Percentiles rank a stretch among this genome's conserved stretches.
Evolutionary conservation across 768 basidiomycete genomes (phyloP).

Genomic region (Boletus sensibilis): DNA sequence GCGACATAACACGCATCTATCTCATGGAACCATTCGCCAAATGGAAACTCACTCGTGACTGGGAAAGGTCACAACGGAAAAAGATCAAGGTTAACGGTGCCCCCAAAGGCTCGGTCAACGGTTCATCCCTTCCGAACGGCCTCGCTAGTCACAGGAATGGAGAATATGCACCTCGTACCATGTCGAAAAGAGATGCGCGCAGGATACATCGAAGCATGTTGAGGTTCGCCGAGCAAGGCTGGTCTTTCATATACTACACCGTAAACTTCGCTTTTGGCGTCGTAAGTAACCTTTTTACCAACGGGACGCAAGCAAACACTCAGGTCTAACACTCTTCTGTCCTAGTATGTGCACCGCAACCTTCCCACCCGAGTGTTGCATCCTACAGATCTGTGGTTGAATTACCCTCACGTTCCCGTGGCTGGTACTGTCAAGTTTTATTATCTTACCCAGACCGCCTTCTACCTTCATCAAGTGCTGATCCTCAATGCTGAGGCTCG

Average conservation of each 20-base stretch:
- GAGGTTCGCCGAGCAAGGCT: constrained; percentile 95
- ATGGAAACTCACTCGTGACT: constrained; percentile 66
- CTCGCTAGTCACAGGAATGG: constrained; percentile 28
- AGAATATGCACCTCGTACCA: constrained; percentile 15
- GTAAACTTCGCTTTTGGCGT: constrained; percentile 75
- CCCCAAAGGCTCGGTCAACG: constrained; percentile 27
- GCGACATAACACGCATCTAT: constrained; percentile 73
- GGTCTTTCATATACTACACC: constrained; percentile 80
- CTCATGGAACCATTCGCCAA: constrained; percentile 80
- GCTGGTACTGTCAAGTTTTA: constrained; percentile 86
- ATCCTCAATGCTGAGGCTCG: constrained; percentile 91
- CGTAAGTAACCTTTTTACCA: constrained; percentile 52
- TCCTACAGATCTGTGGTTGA: constrained; percentile 67
- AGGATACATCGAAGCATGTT: constrained; percentile 69
- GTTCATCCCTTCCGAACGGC: constrained; percentile 30
- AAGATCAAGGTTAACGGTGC: constrained; percentile 25
- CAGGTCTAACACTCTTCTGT: constrained; percentile 8
- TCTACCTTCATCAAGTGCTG: constrained; percentile 89
- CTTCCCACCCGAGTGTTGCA: constrained; percentile 66
- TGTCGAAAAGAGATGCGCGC: constrained; percentile 48
- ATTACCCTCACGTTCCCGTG: constrained; percentile 81
- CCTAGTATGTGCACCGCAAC: constrained; percentile 76
- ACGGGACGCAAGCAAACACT: constrained; percentile 3
- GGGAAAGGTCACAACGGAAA: constrained; percentile 29
- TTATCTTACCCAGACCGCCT: constrained; percentile 81